Base-by-base conservation (phyloP, 2,329 filamentous ascomycete species). In the Endothia cerciana region DNA sequence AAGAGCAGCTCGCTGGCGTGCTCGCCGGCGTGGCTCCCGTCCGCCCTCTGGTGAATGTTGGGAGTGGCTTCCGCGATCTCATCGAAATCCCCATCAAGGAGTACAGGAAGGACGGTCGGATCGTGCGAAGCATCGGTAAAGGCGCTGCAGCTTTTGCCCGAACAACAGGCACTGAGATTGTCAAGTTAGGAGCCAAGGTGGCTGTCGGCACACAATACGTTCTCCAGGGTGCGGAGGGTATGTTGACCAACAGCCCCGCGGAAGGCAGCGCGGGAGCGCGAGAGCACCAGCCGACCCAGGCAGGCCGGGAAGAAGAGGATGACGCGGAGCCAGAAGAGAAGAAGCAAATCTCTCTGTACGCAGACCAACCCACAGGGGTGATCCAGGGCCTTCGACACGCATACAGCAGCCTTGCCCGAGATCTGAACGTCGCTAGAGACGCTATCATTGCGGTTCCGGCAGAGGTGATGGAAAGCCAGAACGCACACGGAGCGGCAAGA, bases 141-240 rank as follows among this genome's bases (percentile, higher is more conserved):
- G 95, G 96, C 2, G 93, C 94, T 0, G 82, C 90, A 10, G 90
- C 92, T 1, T 99, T 99, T 77, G 94, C 92, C 43, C 94, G 91
- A 73, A 97, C 93, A 1, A 99, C 95, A 0, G 94, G 94, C 2
- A 96, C 91, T 0, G 95, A 97, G 74, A 84, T 98, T n/a, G 91
- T 97, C 69, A 95, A 95, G 73, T 83, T 99, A 0, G 94, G 95
- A 15, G 95, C 95, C 56, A 98, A 97, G 77, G 83, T 98, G 60
- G 94, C 94, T 0, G 92, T 98, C 60, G 95, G 95, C 41, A 97
- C 96, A 3, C 95, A 98, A 73, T 95, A 91, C n/a, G 88, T 94
- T 19, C 85, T 99, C 1, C 91, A 97, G 74, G 91, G 91, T 22
- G 93, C 94, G 0, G 96, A 99, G 77, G 91, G 87, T 22, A 83